These are phyloP conservation scores for Sugiyamaella pinicola DNA, from an alignment of 1,139 yeast genomes.

Conservation along the genomic window DNA sequence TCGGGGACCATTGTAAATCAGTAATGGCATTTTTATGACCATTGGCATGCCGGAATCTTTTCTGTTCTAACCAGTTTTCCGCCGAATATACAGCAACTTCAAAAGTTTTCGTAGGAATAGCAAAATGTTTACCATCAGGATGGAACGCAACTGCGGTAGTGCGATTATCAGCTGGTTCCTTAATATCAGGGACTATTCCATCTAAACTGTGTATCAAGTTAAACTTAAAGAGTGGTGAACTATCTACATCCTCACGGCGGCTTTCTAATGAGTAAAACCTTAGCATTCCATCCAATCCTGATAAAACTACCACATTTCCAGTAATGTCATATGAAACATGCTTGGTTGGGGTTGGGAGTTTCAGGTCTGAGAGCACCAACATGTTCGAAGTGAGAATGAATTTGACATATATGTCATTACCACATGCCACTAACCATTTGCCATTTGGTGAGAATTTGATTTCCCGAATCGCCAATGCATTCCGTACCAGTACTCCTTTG, in stretches of 20 bases:
- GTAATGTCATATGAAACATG: constrained; percentile 63
- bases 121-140: constrained; percentile 64
- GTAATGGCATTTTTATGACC: constrained; percentile 48
- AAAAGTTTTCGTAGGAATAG: constrained; percentile 53
- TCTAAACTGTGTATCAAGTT: constrained; percentile 48
- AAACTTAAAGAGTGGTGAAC: constrained; percentile 45
- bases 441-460: constrained; percentile 71
- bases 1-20: constrained; percentile 61
- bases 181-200: constrained; percentile 42
- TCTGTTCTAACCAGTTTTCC: constrained; percentile 28
- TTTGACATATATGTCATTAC: constrained; percentile 69
- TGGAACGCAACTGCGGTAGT: constrained; percentile 57
- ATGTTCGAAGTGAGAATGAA: constrained; percentile 55
- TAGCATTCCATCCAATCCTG: constrained; percentile 68
- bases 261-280: constrained; percentile 58
- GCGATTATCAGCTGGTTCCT: constrained; percentile 43
- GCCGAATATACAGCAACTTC: constrained; percentile 43
- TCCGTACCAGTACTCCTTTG: constrained; percentile 36
- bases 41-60: constrained; percentile 22
- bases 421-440: constrained; percentile 66
- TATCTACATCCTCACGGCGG: neutral
- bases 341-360: constrained; percentile 55
- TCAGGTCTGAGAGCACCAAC: constrained; percentile 38
- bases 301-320: constrained; percentile 61
- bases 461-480: constrained; percentile 68